Percentiles rank a stretch among this genome's conserved stretches.
These are phyloP conservation scores for Fragosphaeria purpurea DNA, from an alignment of 2,329 filamentous ascomycete species.

Conservation along the genomic window DNA sequence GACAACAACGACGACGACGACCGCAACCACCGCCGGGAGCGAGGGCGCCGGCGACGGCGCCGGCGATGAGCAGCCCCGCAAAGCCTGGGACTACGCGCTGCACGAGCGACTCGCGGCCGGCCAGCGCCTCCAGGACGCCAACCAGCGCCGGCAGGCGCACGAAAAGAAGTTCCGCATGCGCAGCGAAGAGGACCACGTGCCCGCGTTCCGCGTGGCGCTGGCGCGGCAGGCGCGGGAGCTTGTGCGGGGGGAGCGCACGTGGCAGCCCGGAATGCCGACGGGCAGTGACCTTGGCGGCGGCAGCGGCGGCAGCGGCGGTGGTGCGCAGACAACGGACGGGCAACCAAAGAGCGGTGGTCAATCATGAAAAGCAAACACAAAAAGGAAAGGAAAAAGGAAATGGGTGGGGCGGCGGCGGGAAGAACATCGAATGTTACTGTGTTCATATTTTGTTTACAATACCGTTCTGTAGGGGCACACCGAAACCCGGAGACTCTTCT, in stretches of 20 bases:
- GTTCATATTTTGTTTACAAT: no score
- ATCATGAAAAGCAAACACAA: no score
- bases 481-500: no score
- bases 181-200: constrained; percentile 24
- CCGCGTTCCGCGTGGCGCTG: constrained; percentile 30
- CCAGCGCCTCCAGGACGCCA: constrained; percentile 19
- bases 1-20: not conserved
- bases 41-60: constrained; percentile 6
- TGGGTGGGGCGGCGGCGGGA: no score
- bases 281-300: no score
- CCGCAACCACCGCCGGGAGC: constrained; percentile 18
- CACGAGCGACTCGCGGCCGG: constrained; percentile 25
- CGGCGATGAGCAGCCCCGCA: constrained; percentile 19
- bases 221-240: constrained; percentile 53
- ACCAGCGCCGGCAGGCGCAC: constrained; percentile 18
- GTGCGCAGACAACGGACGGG: no score
- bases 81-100: constrained; percentile 53
- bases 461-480: no score
- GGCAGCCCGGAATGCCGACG: constrained; percentile 28
- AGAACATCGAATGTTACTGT: no score
- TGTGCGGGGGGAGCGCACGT: constrained; percentile 49
- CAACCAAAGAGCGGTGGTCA: no score
- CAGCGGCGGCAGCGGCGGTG: no score
- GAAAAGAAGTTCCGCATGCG: constrained; percentile 16
- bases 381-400: no score